Evolutionary conservation across 225 moss, liverwort and hornwort genomes (phyloP).

Genomic region (Thuidium tamariscinum): DNA sequence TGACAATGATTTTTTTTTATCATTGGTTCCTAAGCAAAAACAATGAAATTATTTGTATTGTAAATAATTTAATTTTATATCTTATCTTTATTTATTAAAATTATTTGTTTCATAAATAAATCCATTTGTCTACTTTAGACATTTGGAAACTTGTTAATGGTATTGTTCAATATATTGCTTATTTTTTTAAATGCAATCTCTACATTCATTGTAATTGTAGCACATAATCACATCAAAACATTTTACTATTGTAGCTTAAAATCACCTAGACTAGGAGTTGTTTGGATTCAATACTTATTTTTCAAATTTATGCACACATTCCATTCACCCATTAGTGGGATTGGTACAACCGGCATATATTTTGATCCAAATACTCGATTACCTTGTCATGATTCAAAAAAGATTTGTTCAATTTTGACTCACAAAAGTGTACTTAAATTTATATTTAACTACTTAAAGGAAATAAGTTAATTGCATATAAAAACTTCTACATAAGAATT

Average conservation of each 20-base stretch:
- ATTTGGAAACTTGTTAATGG: not conserved
- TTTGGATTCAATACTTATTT: not conserved
- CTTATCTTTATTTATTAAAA: rapidly evolving
- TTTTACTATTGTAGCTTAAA: not conserved
- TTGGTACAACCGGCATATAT: rapidly evolving
- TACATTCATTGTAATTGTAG: not conserved
- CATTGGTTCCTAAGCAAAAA: not conserved
- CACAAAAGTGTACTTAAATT: not conserved
- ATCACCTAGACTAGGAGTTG: rapidly evolving
- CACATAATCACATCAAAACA: not conserved
- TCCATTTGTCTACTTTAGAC: not conserved
- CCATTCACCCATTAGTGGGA: not conserved
- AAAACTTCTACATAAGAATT: rapidly evolving
- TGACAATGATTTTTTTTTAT: not conserved
- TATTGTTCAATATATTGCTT: not conserved
- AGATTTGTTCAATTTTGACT: not conserved
- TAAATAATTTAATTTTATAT: not conserved
- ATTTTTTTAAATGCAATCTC: not conserved
- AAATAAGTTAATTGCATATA: not conserved
- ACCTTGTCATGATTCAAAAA: not conserved
- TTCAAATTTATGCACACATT: not conserved
- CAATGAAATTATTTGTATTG: rapidly evolving
- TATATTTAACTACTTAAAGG: rapidly evolving
- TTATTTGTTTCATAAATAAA: not conserved
- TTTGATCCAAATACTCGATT: not conserved